Conservation (phyloP, 768 basidiomycete species). For the Lentinula boryana region DNA sequence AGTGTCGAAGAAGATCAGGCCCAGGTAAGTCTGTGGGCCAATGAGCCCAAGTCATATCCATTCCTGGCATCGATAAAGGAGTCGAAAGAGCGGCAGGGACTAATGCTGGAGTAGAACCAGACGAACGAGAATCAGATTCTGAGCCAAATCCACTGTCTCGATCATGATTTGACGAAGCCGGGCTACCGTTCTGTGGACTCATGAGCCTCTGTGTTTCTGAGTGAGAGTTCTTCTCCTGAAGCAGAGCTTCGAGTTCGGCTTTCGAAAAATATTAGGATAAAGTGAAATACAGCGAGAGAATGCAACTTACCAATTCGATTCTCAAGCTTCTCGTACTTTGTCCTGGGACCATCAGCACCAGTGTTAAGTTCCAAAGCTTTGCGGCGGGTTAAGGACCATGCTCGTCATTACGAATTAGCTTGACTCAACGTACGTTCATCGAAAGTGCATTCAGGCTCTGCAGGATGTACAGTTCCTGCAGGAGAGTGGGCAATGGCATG, state of each 20-base stretch:
- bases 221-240: constrained; percentile 47
- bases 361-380: constrained; percentile 37
- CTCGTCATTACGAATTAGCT: background rate
- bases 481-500: constrained; percentile 61
- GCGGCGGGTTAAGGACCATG: background rate
- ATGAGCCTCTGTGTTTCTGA: background rate
- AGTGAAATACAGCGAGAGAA: background rate
- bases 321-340: constrained; percentile 58
- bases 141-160: constrained; percentile 4
- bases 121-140: constrained; percentile 1
- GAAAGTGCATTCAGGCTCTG: constrained; percentile 67
- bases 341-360: constrained; percentile 48
- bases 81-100: background rate
- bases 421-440: constrained; percentile 50
- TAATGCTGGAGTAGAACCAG: constrained; percentile 2
- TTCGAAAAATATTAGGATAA: background rate
- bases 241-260: constrained; percentile 67
- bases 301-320: constrained; percentile 56
- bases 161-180: background rate
- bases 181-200: constrained; percentile 2
- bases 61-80: background rate
- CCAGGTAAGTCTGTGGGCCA: constrained; percentile 63
- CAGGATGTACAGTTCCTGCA: constrained; percentile 46
- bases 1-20: constrained; percentile 55
- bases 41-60: constrained; percentile 41